phyloP scores from a whole-genome alignment of 306 rosid genomes.

The Phaseolus lunatus region DNA sequence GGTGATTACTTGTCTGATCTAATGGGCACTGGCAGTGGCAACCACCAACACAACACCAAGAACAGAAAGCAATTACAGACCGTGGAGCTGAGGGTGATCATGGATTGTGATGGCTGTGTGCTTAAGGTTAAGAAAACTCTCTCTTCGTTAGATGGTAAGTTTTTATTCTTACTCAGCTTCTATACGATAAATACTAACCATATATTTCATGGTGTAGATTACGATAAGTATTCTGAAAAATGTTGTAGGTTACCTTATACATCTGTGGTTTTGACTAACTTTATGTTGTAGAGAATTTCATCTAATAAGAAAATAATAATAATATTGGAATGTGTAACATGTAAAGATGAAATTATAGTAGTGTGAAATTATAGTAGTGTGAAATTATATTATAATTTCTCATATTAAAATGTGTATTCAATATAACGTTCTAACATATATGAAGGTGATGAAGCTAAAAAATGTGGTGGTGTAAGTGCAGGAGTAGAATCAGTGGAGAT shows the following conservation, averaged over 20 bases:
- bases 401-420: too few relatives aligned
- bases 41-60: slow-evolving; percentile 48
- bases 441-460: slow-evolving; percentile 1
- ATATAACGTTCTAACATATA: too few relatives aligned
- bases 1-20: slow-evolving; percentile 81
- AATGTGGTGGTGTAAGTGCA: slow-evolving; percentile 41
- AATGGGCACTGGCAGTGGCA: slow-evolving; percentile 64
- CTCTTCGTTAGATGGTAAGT: slow-evolving; percentile 70
- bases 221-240: too few relatives aligned
- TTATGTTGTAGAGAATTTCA: too few relatives aligned
- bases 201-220: neutral
- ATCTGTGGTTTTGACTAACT: too few relatives aligned
- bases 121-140: slow-evolving; percentile 89
- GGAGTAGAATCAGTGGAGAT: slow-evolving; percentile 90
- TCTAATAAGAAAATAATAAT: too few relatives aligned
- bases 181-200: neutral
- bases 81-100: slow-evolving; percentile 81
- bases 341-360: too few relatives aligned
- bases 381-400: too few relatives aligned
- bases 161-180: neutral
- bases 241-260: too few relatives aligned
- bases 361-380: too few relatives aligned
- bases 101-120: slow-evolving; percentile 99
- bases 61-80: slow-evolving; percentile 84
- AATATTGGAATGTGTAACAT: neutral